A percentile compares a stretch with the other conserved stretches of the same genome.
phyloP scores from a whole-genome alignment of 164 flowering plant species.

The Vitis labrusca region DNA sequence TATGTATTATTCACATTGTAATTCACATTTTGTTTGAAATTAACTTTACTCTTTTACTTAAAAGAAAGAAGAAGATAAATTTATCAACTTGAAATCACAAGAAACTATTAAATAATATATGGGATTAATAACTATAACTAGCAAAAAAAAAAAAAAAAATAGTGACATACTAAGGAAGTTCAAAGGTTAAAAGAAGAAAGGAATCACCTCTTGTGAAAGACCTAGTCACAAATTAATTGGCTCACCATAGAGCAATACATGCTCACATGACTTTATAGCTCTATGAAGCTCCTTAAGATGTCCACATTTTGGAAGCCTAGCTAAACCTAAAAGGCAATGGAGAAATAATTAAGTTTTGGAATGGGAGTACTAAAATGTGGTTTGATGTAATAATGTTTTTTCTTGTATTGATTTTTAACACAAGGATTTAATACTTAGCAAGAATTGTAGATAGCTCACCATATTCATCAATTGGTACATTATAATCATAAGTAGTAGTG shows the following conservation, averaged over 20 bases:
- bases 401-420: too few species aligned
- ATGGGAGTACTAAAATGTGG: neutral
- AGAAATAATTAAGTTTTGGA: conserved; percentile 1
- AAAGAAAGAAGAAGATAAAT: neutral
- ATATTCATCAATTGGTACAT: conserved; percentile 99
- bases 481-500: conserved; percentile 97
- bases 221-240: conserved; percentile 60
- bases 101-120: neutral
- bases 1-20: too few species aligned
- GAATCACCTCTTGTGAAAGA: conserved; percentile 72
- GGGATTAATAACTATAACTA: neutral
- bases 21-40: too few species aligned
- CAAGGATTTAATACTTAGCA: neutral
- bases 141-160: neutral
- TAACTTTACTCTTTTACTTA: too few species aligned
- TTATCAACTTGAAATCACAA: neutral
- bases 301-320: conserved; percentile 96
- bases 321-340: conserved; percentile 52
- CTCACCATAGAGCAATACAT: conserved; percentile 53
- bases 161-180: neutral
- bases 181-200: neutral
- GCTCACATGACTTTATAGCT: conserved; percentile 80
- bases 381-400: too few species aligned
- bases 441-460: conserved; percentile 40
- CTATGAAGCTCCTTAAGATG: conserved; percentile 88